Evolutionary conservation across 257 asterid species (phyloP), one percentile per base, ranked within the genome.

Genomic region (Asclepias syriaca): DNA sequence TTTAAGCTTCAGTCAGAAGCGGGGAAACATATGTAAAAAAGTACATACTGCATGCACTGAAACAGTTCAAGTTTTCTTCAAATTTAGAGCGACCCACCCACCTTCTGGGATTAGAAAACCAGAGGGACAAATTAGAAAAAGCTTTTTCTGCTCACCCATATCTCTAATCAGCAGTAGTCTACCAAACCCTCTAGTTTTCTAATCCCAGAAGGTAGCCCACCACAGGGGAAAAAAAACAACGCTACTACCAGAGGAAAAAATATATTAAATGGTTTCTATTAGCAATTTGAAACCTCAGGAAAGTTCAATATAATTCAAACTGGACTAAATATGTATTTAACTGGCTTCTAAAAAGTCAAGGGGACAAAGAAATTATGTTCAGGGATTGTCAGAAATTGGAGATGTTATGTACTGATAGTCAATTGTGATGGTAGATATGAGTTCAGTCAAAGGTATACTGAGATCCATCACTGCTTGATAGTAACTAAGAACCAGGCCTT

Each of bases 1-100:
- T 65, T 75, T 73, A 63, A 70, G 60, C 68, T 71, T 32, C 56
- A 39, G 74, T 79, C 65, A 67, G 69, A 54, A 76, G 71, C 75
- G 77, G 46, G 68, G 70, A 76, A 40, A 50, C 32, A 63, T 6
- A 65, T 22, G 55, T 8, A 8, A 40, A 70, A 66, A 11, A 7
- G 22, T 50, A 50, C 27, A 49, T 22, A 27, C 46, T n/a, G 27
- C 48, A 75, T 57, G 56, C 10, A 56, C 69, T 57, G 19, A 48
- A 58, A 40, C 4, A 43, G 48, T 50, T 27, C 46, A 45, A 58
- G 39, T 16, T 71, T 59, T 73, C 51, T 22, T 70, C 50, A 34
- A 40, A 43, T 0, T 40, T 21, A 2, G 0, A 29, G 9, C 34
- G 24, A 7, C 14, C 43, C 53, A 7, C 14, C 43, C 53, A 18